A percentile compares a stretch with the other conserved stretches of the same genome.
Evolutionary conservation across 768 basidiomycete genomes (phyloP).

Genomic region (Naganishia vaughanmartiniae): DNA sequence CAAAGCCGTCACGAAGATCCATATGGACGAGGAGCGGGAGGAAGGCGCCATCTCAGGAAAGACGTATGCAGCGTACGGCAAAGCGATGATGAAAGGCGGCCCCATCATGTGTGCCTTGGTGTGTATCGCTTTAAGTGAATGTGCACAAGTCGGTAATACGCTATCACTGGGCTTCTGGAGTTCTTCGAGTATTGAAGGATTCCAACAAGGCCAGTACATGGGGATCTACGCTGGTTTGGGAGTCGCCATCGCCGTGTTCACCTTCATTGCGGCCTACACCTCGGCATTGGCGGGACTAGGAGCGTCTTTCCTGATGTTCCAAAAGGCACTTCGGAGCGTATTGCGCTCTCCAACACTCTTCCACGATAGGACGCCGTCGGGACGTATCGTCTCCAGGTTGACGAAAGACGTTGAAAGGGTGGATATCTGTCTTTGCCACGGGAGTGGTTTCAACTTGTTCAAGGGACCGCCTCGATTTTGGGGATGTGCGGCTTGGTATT

Average conservation of each 20-base stretch:
- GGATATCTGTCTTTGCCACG: constrained; percentile 10
- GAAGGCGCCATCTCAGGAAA: constrained; percentile 59
- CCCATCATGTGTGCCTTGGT: constrained; percentile 56
- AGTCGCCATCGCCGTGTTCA: not conserved
- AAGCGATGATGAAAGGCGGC: constrained; percentile 52
- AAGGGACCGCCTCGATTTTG: constrained; percentile 40
- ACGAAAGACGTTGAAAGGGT: constrained; percentile 47
- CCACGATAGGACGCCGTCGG: constrained; percentile 64
- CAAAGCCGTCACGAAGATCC: constrained; percentile 41
- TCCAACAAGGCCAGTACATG: constrained; percentile 68
- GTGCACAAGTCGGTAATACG: constrained; percentile 62
- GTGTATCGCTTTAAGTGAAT: constrained; percentile 57
- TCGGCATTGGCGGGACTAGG: constrained; percentile 47
- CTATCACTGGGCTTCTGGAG: constrained; percentile 76
- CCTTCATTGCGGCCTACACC: constrained; percentile 37
- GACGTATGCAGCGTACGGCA: constrained; percentile 58
- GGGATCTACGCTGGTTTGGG: constrained; percentile 54
- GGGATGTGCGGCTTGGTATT: constrained; percentile 44
- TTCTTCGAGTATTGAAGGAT: constrained; percentile 58
- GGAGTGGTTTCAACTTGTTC: constrained; percentile 46
- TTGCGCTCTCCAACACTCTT: constrained; percentile 65
- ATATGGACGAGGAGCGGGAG: constrained; percentile 62
- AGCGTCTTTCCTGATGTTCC: constrained; percentile 59
- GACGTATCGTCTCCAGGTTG: constrained; percentile 49
- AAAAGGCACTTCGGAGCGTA: constrained; percentile 60